A percentile compares a stretch with the other conserved stretches of the same genome.
Conservation (phyloP, 2,329 filamentous ascomycete species). For the Phaeosphaeriaceae sp. region DNA sequence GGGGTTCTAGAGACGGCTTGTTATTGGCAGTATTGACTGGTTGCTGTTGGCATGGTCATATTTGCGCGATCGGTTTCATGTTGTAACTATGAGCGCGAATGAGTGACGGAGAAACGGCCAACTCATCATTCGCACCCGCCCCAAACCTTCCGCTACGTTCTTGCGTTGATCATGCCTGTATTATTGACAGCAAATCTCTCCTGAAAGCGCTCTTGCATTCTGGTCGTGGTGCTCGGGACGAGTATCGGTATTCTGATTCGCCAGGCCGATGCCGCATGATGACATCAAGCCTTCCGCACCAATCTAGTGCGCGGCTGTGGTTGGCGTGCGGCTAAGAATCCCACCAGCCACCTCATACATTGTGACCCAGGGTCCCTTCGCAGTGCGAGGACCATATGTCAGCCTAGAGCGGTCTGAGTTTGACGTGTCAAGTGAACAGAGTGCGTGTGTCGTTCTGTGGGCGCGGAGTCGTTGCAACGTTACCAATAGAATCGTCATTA, state of each 20-base stretch:
- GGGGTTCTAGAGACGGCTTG: background rate
- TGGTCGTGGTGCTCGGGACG: slow-evolving; percentile 1
- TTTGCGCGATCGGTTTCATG: slow-evolving; percentile 19
- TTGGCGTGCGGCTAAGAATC: slow-evolving; percentile 26
- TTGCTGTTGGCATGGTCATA: background rate
- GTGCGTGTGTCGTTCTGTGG: background rate
- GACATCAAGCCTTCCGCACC: slow-evolving; percentile 27
- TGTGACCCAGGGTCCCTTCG: slow-evolving; percentile 20
- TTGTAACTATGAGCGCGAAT: slow-evolving; percentile 14
- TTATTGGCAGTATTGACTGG: background rate
- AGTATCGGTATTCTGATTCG: slow-evolving; percentile 28
- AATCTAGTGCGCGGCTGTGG: slow-evolving; percentile 10
- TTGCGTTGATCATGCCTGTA: slow-evolving; percentile 13
- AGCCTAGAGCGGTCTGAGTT: background rate
- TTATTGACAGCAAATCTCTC: slow-evolving; percentile 26
- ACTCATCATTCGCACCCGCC: background rate
- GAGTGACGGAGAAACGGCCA: slow-evolving; percentile 7
- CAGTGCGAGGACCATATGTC: slow-evolving; percentile 6
- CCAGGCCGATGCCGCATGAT: slow-evolving; percentile 15
- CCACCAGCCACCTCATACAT: slow-evolving; percentile 27
- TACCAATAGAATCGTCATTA: background rate
- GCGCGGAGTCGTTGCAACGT: background rate
- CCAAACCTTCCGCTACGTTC: slow-evolving; percentile 9
- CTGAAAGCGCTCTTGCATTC: slow-evolving; percentile 9
- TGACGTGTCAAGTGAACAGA: background rate